A percentile compares a stretch with the other conserved stretches of the same genome.
phyloP scores from a whole-genome alignment of 768 basidiomycete genomes.

The Termitomyces sp. region DNA sequence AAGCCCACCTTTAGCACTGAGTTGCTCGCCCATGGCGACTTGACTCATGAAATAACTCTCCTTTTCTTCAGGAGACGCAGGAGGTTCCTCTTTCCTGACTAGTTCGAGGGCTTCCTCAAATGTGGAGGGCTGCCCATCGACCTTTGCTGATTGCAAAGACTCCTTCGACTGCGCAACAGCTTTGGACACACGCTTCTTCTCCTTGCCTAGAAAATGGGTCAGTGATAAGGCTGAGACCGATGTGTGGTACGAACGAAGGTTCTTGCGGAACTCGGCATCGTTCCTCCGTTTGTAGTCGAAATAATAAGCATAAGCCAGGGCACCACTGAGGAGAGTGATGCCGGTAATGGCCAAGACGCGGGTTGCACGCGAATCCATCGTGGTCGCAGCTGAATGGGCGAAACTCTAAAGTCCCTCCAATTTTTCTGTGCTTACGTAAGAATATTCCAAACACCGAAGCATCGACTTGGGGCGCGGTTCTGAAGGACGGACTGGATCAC shows the following conservation, averaged over 20 bases:
- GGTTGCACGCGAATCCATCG: slow-evolving; percentile 38
- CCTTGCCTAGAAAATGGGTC: slow-evolving; percentile 63
- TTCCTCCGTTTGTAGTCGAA: slow-evolving; percentile 95
- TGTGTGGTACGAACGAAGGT: slow-evolving; percentile 61
- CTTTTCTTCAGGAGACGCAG: slow-evolving; percentile 67
- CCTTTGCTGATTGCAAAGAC: slow-evolving; percentile 20
- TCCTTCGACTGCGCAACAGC: slow-evolving; percentile 49
- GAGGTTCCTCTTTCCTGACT: slow-evolving; percentile 67
- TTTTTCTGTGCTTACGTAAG: slow-evolving; percentile 19
- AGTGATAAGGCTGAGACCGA: slow-evolving; percentile 10
- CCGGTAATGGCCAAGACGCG: slow-evolving; percentile 43
- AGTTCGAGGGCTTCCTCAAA: slow-evolving; percentile 62
- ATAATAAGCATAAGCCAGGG: slow-evolving; percentile 83
- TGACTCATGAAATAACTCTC: slow-evolving; percentile 92
- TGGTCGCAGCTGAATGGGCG: slow-evolving; percentile 14
- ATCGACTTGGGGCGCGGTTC: neutral
- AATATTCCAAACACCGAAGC: slow-evolving; percentile 8
- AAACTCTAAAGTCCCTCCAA: neutral
- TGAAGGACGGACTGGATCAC: slow-evolving; percentile 1
- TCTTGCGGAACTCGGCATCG: slow-evolving; percentile 83
- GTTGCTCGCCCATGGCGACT: slow-evolving; percentile 83
- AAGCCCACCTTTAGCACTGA: slow-evolving; percentile 69
- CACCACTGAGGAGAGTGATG: slow-evolving; percentile 50
- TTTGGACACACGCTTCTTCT: slow-evolving; percentile 87
- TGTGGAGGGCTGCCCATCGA: slow-evolving; percentile 44